Conservation (phyloP, 768 basidiomycete species). For the Polyporus arcularius region DNA sequence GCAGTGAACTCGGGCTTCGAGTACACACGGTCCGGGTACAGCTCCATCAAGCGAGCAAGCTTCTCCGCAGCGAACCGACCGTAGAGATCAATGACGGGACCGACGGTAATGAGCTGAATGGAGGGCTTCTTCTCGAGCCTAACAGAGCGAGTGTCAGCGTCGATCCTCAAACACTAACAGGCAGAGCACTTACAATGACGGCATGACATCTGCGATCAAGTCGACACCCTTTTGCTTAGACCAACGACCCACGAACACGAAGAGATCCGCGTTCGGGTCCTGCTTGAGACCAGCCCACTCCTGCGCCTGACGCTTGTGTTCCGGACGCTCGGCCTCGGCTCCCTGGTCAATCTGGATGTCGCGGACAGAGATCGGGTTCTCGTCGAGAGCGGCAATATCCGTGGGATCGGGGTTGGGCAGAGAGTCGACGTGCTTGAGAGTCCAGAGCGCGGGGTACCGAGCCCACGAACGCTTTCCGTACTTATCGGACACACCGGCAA, state of each 20-base stretch:
- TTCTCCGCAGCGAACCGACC: slow-evolving; percentile 96
- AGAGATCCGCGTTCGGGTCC: slow-evolving; percentile 85
- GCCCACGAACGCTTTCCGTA: slow-evolving; percentile 98
- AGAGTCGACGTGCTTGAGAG: slow-evolving; percentile 92
- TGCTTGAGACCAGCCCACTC: slow-evolving; percentile 95
- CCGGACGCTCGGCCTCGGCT: slow-evolving; percentile 89
- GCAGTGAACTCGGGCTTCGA: slow-evolving; percentile 98
- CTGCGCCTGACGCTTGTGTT: slow-evolving; percentile 88
- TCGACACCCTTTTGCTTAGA: slow-evolving; percentile 99
- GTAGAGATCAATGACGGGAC: slow-evolving; percentile 94
- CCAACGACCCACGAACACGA: slow-evolving; percentile 97
- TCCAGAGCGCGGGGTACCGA: slow-evolving; percentile 95
- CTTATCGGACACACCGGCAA: slow-evolving; percentile 97
- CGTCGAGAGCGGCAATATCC: slow-evolving; percentile 91
- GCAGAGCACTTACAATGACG: slow-evolving; percentile 61
- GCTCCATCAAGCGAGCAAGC: slow-evolving; percentile 88
- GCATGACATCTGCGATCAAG: slow-evolving; percentile 95
- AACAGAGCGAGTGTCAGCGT: slow-evolving; percentile 11
- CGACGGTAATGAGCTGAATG: slow-evolving; percentile 87
- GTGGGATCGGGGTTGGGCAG: slow-evolving; percentile 93
- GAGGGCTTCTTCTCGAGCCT: slow-evolving; percentile 84
- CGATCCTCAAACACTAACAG: slow-evolving; percentile 3
- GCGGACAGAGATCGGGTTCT: slow-evolving; percentile 66
- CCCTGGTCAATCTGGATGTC: slow-evolving; percentile 77
- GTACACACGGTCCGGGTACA: slow-evolving; percentile 90